phyloP scores from a whole-genome alignment of 805 yeast species.

The Groenewaldozyma tartarivorans region DNA sequence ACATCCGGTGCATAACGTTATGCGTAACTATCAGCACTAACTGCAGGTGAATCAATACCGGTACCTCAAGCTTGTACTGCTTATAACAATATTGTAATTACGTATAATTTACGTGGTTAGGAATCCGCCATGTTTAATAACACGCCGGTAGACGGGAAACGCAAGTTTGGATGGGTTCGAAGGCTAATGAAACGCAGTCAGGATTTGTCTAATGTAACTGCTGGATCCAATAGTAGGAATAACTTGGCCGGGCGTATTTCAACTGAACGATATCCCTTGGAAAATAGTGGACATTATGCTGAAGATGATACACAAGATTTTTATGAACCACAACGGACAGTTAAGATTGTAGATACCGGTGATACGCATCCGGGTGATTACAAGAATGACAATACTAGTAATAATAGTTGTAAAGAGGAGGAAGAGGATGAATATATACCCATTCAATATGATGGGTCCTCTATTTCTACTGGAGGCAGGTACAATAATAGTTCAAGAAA shows the following conservation, averaged over 20 bases:
- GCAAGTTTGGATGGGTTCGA: constrained; percentile 16
- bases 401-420: neutral
- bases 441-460: neutral
- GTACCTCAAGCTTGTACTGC: too few relatives aligned
- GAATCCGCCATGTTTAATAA: too few relatives aligned
- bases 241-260: neutral
- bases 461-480: too few relatives aligned
- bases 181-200: constrained; percentile 9
- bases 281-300: too few relatives aligned
- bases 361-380: neutral
- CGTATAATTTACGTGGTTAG: too few relatives aligned
- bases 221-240: neutral
- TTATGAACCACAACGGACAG: neutral
- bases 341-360: neutral
- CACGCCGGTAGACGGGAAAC: constrained; percentile 2
- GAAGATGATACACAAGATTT: too few relatives aligned
- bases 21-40: too few relatives aligned
- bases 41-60: too few relatives aligned
- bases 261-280: neutral
- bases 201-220: neutral
- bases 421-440: too few relatives aligned
- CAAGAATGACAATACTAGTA: neutral
- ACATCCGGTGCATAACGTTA: too few relatives aligned
- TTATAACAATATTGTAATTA: too few relatives aligned
- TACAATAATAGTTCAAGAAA: too few relatives aligned